Percentiles rank a stretch among this genome's conserved stretches.
phyloP scores from a whole-genome alignment of 441 rosid genomes.

The Corymbia citriodora region DNA sequence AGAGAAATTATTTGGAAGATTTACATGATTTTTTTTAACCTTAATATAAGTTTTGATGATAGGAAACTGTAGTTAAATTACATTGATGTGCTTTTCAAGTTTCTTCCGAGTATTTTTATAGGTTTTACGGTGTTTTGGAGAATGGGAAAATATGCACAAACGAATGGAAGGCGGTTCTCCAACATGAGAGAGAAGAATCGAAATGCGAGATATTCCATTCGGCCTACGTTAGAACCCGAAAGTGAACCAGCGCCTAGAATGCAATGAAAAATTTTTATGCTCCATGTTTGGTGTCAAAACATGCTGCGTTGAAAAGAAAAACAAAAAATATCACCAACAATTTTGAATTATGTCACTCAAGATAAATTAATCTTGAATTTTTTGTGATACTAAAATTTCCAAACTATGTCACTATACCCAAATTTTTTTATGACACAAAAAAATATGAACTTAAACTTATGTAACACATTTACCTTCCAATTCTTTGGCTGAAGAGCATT shows the following conservation, averaged over 20 bases:
- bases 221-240: neutral
- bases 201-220: neutral
- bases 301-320: fast-evolving
- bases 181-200: neutral
- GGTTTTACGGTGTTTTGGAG: too few relatives aligned
- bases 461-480: too few relatives aligned
- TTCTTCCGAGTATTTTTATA: too few relatives aligned
- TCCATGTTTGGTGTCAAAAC: neutral
- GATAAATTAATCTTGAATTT: too few relatives aligned
- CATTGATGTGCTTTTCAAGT: neutral
- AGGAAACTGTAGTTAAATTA: neutral
- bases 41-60: neutral
- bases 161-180: neutral
- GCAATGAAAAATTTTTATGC: neutral
- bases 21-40: neutral
- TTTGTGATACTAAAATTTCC: too few relatives aligned
- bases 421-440: too few relatives aligned
- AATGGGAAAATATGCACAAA: neutral
- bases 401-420: too few relatives aligned
- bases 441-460: too few relatives aligned
- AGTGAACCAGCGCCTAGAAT: fast-evolving
- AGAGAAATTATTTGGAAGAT: neutral
- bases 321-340: too few relatives aligned
- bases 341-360: too few relatives aligned
- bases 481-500: too few relatives aligned